phyloP scores from a whole-genome alignment of 2,329 filamentous ascomycete genomes.

The Nigrospora sphaerica region DNA sequence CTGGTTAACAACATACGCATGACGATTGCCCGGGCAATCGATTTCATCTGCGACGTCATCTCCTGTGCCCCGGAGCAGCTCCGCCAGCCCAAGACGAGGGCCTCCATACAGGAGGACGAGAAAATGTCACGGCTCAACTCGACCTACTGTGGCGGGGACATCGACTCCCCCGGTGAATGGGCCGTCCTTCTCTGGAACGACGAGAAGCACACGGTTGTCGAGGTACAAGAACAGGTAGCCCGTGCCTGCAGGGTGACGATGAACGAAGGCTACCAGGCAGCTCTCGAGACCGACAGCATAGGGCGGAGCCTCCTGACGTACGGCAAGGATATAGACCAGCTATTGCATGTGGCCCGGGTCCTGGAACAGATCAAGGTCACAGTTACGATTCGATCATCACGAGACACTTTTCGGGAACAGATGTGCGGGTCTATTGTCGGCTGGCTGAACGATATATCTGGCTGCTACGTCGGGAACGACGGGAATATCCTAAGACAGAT shows the following conservation, averaged over 20 bases:
- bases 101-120: slow-evolving; percentile 78
- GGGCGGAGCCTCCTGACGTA: slow-evolving; percentile 82
- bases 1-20: slow-evolving; percentile 71
- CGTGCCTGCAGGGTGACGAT: slow-evolving; percentile 73
- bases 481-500: slow-evolving; percentile 70
- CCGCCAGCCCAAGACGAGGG: slow-evolving; percentile 73
- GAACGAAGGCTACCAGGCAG: slow-evolving; percentile 63
- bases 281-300: slow-evolving; percentile 82
- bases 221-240: slow-evolving; percentile 85
- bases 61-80: slow-evolving; percentile 97
- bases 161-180: slow-evolving; percentile 66
- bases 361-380: slow-evolving; percentile 96
- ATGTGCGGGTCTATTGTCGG: slow-evolving; percentile 98
- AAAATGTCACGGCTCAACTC: slow-evolving; percentile 67
- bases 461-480: slow-evolving; percentile 78
- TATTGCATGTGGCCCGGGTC: slow-evolving; percentile 73
- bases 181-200: slow-evolving; percentile 93
- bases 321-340: slow-evolving; percentile 59
- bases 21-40: slow-evolving; percentile 78
- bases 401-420: slow-evolving; percentile 94
- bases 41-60: slow-evolving; percentile 96
- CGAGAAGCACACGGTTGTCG: slow-evolving; percentile 92
- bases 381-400: slow-evolving; percentile 84
- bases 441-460: slow-evolving; percentile 89
- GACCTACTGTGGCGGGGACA: slow-evolving; percentile 65